phyloP scores from a whole-genome alignment of 805 yeast species.

The Saccharomycopsis fodiens region DNA sequence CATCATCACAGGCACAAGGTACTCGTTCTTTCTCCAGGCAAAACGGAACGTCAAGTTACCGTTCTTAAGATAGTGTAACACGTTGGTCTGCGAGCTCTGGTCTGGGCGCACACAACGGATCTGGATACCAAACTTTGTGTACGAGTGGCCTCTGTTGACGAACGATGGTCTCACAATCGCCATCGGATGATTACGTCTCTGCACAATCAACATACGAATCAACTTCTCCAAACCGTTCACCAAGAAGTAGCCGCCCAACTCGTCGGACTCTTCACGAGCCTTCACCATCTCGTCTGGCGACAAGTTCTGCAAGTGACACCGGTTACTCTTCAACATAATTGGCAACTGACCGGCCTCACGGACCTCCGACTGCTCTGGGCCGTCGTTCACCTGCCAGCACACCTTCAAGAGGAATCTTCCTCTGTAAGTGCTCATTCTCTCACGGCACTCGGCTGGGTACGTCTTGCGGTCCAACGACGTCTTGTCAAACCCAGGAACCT shows the following conservation, averaged over 20 bases:
- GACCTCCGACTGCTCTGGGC: constrained; percentile 69
- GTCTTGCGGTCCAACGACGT: constrained; percentile 70
- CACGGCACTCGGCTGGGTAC: constrained; percentile 84
- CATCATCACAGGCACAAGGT: constrained; percentile 88
- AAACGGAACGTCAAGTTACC: constrained; percentile 96
- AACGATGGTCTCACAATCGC: constrained; percentile 94
- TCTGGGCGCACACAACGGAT: constrained; percentile 92
- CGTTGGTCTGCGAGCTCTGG: constrained; percentile 96
- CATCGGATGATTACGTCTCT: constrained; percentile 97
- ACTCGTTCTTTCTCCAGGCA: constrained; percentile 96
- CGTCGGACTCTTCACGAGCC: constrained; percentile 86
- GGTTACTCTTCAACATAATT: constrained; percentile 80
- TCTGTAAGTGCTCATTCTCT: constrained; percentile 75
- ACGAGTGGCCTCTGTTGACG: constrained; percentile 86
- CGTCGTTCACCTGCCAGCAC: constrained; percentile 82
- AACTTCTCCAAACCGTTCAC: constrained; percentile 96
- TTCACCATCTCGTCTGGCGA: constrained; percentile 77
- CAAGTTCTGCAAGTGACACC: constrained; percentile 83
- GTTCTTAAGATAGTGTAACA: constrained; percentile 89
- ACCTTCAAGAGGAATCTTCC: constrained; percentile 73
- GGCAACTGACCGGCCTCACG: constrained; percentile 92
- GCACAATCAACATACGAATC: constrained; percentile 95
- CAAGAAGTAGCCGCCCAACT: constrained; percentile 92
- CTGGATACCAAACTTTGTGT: constrained; percentile 87
- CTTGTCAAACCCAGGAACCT: constrained; percentile 63